Percentiles rank a stretch among this genome's conserved stretches.
phyloP scores from a whole-genome alignment of 805 yeast genomes.

The Starmerella gropengiesseri region DNA sequence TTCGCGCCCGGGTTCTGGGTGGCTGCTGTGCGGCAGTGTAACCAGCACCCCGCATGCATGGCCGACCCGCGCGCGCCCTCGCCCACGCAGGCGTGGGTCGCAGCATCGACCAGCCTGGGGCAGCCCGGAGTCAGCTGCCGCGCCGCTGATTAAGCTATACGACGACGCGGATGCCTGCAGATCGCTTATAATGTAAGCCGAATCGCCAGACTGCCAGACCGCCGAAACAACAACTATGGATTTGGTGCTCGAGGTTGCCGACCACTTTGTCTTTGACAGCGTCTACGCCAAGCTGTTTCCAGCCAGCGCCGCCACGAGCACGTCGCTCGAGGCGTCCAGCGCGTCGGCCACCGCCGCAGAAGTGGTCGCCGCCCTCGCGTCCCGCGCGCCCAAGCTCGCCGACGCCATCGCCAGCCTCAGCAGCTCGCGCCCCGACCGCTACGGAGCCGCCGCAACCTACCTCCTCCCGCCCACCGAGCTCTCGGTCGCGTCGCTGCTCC shows the following conservation, averaged over 20 bases:
- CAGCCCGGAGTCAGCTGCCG: background rate
- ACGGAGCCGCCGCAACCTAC: slow-evolving; percentile 36
- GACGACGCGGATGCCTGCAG: background rate
- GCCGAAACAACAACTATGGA: slow-evolving; percentile 50
- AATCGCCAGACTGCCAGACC: background rate
- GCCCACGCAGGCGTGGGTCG: no score
- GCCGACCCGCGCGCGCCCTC: no score
- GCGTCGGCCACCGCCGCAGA: slow-evolving; percentile 15
- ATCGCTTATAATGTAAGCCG: background rate
- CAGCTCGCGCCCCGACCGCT: slow-evolving; percentile 17
- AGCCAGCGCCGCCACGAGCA: slow-evolving; percentile 2
- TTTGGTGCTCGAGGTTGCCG: slow-evolving; percentile 72
- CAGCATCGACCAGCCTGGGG: no score
- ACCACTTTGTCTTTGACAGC: slow-evolving; percentile 62
- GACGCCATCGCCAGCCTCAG: slow-evolving; percentile 5
- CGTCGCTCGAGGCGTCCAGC: slow-evolving; percentile 10
- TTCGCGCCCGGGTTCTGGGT: no score
- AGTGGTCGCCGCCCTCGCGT: slow-evolving; percentile 3
- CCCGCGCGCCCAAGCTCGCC: slow-evolving; percentile 8
- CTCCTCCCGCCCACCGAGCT: slow-evolving; percentile 46
- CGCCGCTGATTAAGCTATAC: slow-evolving; percentile 8
- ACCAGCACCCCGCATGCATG: no score
- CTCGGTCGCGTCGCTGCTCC: slow-evolving; percentile 56
- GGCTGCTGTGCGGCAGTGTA: no score
- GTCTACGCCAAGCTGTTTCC: slow-evolving; percentile 64